Evolutionary conservation across 768 basidiomycete species (phyloP), one percentile per base, ranked within the genome.

Genomic region (Kondoa malvinella): DNA sequence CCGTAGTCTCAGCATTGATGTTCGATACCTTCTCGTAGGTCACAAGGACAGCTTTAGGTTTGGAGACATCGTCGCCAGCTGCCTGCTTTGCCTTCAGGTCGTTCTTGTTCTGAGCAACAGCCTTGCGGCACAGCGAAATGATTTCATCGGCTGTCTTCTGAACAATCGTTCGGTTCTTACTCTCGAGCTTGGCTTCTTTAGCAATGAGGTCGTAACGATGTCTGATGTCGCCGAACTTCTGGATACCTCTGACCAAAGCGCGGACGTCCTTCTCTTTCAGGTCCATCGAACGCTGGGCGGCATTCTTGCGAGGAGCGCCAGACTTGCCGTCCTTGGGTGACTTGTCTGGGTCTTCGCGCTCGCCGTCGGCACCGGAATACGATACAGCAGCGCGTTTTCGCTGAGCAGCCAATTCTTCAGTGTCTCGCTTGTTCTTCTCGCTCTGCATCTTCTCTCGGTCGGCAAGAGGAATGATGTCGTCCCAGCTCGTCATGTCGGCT

Each of bases 201-300:
- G 92, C 89, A 72, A 99, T 95, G 68, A 86, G 81, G 56, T 95
- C 91, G 78, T 95, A 97, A 40, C 95, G 87, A 73, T 87, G 85
- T 61, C 91, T 84, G 69, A 97, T 89, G 77, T 99, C 94, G 50
- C 95, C 95, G 92, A 95, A 99, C 68, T 91, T 87, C 75, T 95
- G 92, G 73, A 99, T 80, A 75, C 92, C 94, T 71, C 94, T 84
- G 66, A 96, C 89, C 34, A 99, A 81, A 50, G 92, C 92, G 67
- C 95, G 90, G 30, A 97, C 85, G 76, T 99, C 95, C 57, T 95
- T 85, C 77, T 97, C 94, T 79, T 94, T 97, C 70, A 99, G 81
- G 76, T 95, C 92, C 85, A 95, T 87, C 21, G 94, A 87, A 76
- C 89, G 90, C 79, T 96, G 91, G 65, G 86, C 88, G 2, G 89